Base-by-base conservation (phyloP, 345 rosid species). In the Acer negundo region DNA sequence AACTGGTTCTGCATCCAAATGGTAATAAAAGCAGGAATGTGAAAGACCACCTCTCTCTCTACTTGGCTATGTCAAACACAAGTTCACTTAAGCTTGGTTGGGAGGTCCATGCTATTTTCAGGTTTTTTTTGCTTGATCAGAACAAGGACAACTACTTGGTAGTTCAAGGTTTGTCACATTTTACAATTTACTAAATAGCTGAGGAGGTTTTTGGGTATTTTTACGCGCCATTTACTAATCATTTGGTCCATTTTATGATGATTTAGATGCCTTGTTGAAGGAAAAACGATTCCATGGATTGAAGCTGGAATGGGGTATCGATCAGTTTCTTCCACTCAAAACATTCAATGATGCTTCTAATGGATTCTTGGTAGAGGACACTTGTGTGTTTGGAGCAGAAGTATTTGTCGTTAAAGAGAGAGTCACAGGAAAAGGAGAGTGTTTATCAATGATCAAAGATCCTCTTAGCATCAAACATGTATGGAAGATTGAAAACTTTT, bases 1-100 rank as follows among this genome's bases (percentile, higher is more conserved):
- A 89, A 79, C 80, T 90, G 79, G 79, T 90, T 47, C 80, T 91
- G 62, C 68, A 86, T 69, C 92, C 95, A 55, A 85, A 81, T 75
- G 97, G 97, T 75, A 90, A 90, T 80, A 82, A 87, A 82, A 83
- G 77, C 86, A 91, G 85, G 85, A 81, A 86, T 20, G 86, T 81
- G 64, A 81, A 80, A 77, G 90, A 87, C 0, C 80, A 89, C 62
- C 63, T 89, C 4, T 93, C 95, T 61, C 19, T 87, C 56, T 85
- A 93, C 84, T 79, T 91, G 80, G 85, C 86, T 46, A 79, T 87
- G 23, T 84, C 75, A 0, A 90, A 84, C 79, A 67, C 89, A 73
- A 79, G 66, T 63, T 87, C 89, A 1, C 67, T 91, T 24, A 58
- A 71, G 65, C 79, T 76, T n/a, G 86, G 83, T n/a, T 88, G 89